Percentiles rank a stretch among this genome's conserved stretches.
These are phyloP conservation scores for Aspergillus sp. DNA, from an alignment of 2,329 filamentous ascomycete genomes.

Conservation along the genomic window DNA sequence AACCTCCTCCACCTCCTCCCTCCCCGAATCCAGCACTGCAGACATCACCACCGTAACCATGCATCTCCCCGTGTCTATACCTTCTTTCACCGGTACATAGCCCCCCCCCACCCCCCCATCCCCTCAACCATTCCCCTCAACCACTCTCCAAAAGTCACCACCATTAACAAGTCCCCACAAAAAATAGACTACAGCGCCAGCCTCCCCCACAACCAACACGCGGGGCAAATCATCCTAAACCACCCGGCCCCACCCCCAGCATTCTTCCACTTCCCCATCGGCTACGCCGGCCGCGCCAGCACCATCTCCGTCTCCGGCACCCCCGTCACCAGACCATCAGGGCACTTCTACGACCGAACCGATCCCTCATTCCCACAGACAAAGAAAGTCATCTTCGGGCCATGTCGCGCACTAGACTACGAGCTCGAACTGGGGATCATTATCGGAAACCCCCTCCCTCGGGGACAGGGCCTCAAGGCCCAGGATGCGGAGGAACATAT, in stretches of 20 bases:
- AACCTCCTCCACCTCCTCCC: slow-evolving; percentile 16
- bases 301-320: slow-evolving; percentile 56
- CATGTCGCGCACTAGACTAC: slow-evolving; percentile 39
- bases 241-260: slow-evolving; percentile 30
- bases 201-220: slow-evolving; percentile 32
- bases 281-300: slow-evolving; percentile 58
- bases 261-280: slow-evolving; percentile 54
- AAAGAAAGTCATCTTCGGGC: slow-evolving; percentile 26
- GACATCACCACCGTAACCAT: slow-evolving; percentile 47
- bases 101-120: slow-evolving; percentile 48
- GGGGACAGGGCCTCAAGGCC: slow-evolving; percentile 42
- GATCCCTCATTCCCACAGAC: not conserved
- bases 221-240: slow-evolving; percentile 29
- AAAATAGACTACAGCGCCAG: slow-evolving; percentile 41
- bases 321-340: slow-evolving; percentile 51
- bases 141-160: slow-evolving; percentile 47
- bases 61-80: slow-evolving; percentile 58
- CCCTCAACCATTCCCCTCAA: too few relatives aligned
- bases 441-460: slow-evolving; percentile 44
- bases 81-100: slow-evolving; percentile 61
- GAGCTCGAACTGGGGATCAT: slow-evolving; percentile 50
- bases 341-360: slow-evolving; percentile 32
- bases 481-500: slow-evolving; percentile 60
- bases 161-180: slow-evolving; percentile 35
- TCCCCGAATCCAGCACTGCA: slow-evolving; percentile 21